Evolutionary conservation across 768 basidiomycete genomes (phyloP).

Genomic region (Mycena rebaudengoi): DNA sequence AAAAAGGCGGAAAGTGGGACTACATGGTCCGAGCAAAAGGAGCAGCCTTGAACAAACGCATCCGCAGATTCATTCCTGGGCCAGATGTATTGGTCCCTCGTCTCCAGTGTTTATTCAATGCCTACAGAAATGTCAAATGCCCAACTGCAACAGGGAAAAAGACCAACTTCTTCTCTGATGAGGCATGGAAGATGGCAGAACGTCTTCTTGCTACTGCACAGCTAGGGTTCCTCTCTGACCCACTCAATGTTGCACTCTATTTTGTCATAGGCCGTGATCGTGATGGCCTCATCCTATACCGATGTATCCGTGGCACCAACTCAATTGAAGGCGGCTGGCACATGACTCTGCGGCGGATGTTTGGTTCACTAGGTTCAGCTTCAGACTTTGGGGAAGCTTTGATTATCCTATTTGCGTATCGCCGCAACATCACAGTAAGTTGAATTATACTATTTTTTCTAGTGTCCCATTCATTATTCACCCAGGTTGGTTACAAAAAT

Average conservation of each 20-base stretch:
- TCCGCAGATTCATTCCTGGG: not conserved
- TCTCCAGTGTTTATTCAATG: not conserved
- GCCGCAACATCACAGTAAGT: not conserved
- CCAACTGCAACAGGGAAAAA: not conserved
- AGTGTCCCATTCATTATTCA: too few relatives aligned
- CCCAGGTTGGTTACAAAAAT: not conserved
- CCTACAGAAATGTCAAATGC: not conserved
- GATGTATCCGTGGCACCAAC: not conserved
- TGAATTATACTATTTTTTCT: not conserved
- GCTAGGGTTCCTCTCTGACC: not conserved
- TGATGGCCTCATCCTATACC: not conserved
- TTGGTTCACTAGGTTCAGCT: too few relatives aligned
- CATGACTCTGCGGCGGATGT: too few relatives aligned
- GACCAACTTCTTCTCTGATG: not conserved
- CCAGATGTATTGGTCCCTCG: not conserved
- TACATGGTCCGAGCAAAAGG: not conserved
- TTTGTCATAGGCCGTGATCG: not conserved
- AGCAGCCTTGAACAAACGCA: not conserved
- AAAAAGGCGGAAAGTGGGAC: not conserved
- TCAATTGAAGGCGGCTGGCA: too few relatives aligned
- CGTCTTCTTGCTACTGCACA: not conserved
- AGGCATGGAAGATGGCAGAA: not conserved
- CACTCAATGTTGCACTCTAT: not conserved
- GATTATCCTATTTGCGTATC: too few relatives aligned
- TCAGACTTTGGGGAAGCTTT: too few relatives aligned